Conservation (phyloP, 176 grass and related monocot species). For the Carex parvula region DNA sequence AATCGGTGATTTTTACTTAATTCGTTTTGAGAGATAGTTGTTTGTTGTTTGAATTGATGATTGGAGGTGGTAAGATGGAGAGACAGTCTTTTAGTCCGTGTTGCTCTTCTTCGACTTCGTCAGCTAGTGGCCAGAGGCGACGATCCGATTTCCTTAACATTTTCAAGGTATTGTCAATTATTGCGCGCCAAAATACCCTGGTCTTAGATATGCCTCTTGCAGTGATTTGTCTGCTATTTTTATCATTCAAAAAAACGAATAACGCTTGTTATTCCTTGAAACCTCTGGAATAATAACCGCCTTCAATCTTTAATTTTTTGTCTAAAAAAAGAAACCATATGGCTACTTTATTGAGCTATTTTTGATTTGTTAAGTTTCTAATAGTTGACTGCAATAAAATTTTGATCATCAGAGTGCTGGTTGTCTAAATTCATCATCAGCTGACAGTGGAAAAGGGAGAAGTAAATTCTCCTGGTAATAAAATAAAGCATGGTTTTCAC, state of each 20-base stretch:
- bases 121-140: background rate
- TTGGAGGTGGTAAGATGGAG: slow-evolving; percentile 26
- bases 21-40: background rate
- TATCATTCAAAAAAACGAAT: background rate
- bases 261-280: background rate
- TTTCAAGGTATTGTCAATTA: slow-evolving; percentile 32
- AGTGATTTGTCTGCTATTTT: background rate
- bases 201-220: background rate
- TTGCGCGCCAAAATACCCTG: background rate
- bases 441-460: slow-evolving; percentile 79
- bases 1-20: background rate
- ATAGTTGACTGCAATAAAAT: background rate
- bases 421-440: slow-evolving; percentile 67
- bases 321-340: background rate
- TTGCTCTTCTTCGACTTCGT: slow-evolving; percentile 23
- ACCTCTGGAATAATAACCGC: background rate
- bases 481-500: slow-evolving; percentile 86
- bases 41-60: slow-evolving; percentile 14
- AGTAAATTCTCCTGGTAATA: slow-evolving; percentile 90
- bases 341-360: background rate
- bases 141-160: slow-evolving; percentile 31
- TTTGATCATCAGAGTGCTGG: slow-evolving; percentile 44
- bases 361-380: background rate
- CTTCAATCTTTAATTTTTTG: background rate
- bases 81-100: slow-evolving; percentile 11